Conservation (phyloP, 2,329 filamentous ascomycete genomes). For the Trichoderma asperellum region DNA sequence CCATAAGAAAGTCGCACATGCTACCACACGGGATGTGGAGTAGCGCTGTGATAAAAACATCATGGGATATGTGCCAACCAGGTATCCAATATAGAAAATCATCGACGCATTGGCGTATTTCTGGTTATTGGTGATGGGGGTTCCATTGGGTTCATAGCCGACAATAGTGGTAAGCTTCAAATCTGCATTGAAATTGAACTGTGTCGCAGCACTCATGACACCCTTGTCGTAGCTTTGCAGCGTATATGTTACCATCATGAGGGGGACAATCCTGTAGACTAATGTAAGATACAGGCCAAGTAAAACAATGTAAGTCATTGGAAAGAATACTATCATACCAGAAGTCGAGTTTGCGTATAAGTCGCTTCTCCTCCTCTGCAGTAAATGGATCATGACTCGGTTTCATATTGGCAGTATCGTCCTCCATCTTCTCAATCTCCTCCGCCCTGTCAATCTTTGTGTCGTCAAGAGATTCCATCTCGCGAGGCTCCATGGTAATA, state of each 20-base stretch:
- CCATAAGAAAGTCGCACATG: neutral
- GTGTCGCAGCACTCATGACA: constrained; percentile 17
- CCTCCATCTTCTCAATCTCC: constrained; percentile 18
- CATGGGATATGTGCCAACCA: constrained; percentile 17
- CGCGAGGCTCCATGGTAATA: neutral
- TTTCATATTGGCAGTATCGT: constrained; percentile 11
- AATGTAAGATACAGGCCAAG: neutral
- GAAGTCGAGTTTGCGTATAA: constrained; percentile 21
- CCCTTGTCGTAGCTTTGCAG: constrained; percentile 19
- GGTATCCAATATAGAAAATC: constrained; percentile 19
- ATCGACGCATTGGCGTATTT: constrained; percentile 23
- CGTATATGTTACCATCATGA: constrained; percentile 21
- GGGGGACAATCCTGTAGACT: constrained; percentile 6
- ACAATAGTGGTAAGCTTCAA: constrained; percentile 17
- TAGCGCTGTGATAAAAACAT: constrained; percentile 16
- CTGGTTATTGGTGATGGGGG: constrained; percentile 15
- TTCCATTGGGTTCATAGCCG: neutral
- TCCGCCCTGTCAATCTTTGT: constrained; percentile 1
- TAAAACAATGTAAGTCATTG: too few species aligned
- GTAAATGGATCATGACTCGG: neutral
- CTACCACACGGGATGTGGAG: constrained; percentile 2
- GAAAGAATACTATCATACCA: neutral
- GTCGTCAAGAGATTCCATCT: neutral
- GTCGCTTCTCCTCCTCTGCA: constrained; percentile 1
- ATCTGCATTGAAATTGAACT: constrained; percentile 21